Evolutionary conservation across 352 stramenopile species (phyloP).

Genomic region (Phytophthora colocasiae): DNA sequence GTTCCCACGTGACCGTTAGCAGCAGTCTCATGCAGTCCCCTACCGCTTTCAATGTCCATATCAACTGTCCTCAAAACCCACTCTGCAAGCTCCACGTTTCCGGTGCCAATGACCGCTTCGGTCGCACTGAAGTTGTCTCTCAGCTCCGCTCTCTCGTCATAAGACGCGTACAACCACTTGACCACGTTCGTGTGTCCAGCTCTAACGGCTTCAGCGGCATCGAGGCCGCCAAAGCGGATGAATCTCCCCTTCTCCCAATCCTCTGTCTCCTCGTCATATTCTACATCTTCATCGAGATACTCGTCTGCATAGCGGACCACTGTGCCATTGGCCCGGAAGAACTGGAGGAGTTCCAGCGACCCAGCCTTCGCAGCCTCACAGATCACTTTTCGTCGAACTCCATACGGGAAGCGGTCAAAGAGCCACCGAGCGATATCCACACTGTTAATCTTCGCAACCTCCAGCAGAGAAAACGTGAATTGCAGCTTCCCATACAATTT

Average conservation of each 20-base stretch:
- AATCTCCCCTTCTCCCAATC: conserved; percentile 7
- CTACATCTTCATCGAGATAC: conserved; percentile 1
- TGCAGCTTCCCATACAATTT: conserved; percentile 14
- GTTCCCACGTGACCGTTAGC: conserved; percentile 7
- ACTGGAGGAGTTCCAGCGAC: conserved; percentile 14
- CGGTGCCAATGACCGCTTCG: conserved; percentile 1
- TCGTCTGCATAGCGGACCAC: neutral
- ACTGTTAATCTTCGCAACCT: conserved; percentile 5
- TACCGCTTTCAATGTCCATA: neutral
- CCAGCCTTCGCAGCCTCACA: conserved; percentile 10
- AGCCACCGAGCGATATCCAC: conserved; percentile 19
- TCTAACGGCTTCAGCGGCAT: conserved; percentile 1
- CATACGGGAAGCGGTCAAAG: conserved; percentile 19
- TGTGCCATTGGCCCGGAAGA: conserved; percentile 8
- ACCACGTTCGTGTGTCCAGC: conserved; percentile 2
- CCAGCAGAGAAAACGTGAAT: conserved; percentile 13
- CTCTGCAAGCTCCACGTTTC: conserved; percentile 13
- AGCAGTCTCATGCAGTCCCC: conserved; percentile 6
- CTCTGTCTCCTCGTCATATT: conserved; percentile 7
- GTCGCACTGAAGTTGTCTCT: conserved; percentile 6
- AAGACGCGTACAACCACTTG: conserved; percentile 9
- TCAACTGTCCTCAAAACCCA: conserved; percentile 9
- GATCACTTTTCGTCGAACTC: conserved; percentile 12
- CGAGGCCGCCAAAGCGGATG: conserved; percentile 1
- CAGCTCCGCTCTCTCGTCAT: neutral